Conservation (phyloP, 495 filamentous ascomycete genomes). For the Penicillium canescens region DNA sequence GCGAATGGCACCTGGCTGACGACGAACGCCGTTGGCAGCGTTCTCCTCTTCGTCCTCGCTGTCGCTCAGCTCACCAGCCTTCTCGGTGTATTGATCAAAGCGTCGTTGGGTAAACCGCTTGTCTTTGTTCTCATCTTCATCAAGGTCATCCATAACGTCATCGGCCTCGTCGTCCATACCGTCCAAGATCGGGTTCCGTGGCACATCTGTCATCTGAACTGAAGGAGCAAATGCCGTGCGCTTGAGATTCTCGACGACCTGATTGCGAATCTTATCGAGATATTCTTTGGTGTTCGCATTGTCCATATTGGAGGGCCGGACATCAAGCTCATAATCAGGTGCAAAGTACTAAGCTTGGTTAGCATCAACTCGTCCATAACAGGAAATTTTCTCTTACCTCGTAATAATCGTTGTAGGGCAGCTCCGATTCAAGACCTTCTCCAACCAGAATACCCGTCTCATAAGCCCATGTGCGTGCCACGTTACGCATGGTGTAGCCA, state of each 20-base stretch:
- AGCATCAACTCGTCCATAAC: slow-evolving; percentile 9
- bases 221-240: slow-evolving; percentile 86
- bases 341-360: slow-evolving; percentile 76
- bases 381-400: slow-evolving; percentile 59
- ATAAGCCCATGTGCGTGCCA: slow-evolving; percentile 94
- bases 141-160: slow-evolving; percentile 82
- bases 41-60: slow-evolving; percentile 90
- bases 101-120: slow-evolving; percentile 77
- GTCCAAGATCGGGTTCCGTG: slow-evolving; percentile 64
- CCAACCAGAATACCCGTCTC: slow-evolving; percentile 92
- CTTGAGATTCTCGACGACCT: slow-evolving; percentile 90
- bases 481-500: slow-evolving; percentile 99
- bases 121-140: slow-evolving; percentile 90
- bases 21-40: slow-evolving; percentile 66
- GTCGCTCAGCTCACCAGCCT: slow-evolving; percentile 74
- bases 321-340: slow-evolving; percentile 93
- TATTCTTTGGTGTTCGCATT: slow-evolving; percentile 96
- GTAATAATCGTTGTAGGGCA: slow-evolving; percentile 99
- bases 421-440: slow-evolving; percentile 69
- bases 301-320: slow-evolving; percentile 97
- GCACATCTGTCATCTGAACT: slow-evolving; percentile 94
- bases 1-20: slow-evolving; percentile 59
- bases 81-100: slow-evolving; percentile 76
- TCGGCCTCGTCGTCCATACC: slow-evolving; percentile 82
- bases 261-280: slow-evolving; percentile 88